phyloP scores from a whole-genome alignment of 2,329 filamentous ascomycete species.

The Trichophyton benhamiae region DNA sequence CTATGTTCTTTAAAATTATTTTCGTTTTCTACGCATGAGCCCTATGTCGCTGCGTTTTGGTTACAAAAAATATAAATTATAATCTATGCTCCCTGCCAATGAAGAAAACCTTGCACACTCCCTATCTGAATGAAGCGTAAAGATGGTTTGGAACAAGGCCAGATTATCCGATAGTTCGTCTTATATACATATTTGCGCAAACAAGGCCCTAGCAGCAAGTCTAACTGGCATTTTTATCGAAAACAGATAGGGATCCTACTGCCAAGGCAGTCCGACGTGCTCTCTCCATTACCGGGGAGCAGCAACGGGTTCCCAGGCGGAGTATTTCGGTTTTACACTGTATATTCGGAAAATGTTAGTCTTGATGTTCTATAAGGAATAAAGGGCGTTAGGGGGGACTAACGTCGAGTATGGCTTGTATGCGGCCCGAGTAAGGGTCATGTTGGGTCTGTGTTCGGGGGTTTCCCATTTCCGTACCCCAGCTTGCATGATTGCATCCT shows the following conservation, averaged over 20 bases:
- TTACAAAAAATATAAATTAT: neutral
- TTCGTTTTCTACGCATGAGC: neutral
- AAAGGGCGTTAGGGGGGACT: constrained; percentile 25
- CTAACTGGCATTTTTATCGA: neutral
- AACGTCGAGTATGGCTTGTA: constrained; percentile 95
- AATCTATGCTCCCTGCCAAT: neutral
- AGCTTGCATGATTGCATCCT: constrained; percentile 60
- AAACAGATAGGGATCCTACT: neutral
- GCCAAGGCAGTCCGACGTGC: neutral
- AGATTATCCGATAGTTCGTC: neutral
- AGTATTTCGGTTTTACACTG: constrained; percentile 26
- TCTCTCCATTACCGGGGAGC: constrained; percentile 16
- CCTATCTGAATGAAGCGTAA: neutral
- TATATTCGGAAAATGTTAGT: constrained; percentile 8
- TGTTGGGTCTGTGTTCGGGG: constrained; percentile 58
- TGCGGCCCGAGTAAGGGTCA: constrained; percentile 62
- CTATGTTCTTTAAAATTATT: constrained; percentile 44
- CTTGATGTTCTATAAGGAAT: neutral
- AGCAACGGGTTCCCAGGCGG: constrained; percentile 25
- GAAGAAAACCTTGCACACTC: neutral
- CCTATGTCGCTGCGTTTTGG: neutral
- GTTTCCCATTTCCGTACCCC: constrained; percentile 64
- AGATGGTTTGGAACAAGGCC: neutral
- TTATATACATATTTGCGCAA: constrained; percentile 1
- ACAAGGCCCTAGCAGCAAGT: neutral